phyloP scores from a whole-genome alignment of 2,329 filamentous ascomycete genomes.

The Albifimbria verrucaria region DNA sequence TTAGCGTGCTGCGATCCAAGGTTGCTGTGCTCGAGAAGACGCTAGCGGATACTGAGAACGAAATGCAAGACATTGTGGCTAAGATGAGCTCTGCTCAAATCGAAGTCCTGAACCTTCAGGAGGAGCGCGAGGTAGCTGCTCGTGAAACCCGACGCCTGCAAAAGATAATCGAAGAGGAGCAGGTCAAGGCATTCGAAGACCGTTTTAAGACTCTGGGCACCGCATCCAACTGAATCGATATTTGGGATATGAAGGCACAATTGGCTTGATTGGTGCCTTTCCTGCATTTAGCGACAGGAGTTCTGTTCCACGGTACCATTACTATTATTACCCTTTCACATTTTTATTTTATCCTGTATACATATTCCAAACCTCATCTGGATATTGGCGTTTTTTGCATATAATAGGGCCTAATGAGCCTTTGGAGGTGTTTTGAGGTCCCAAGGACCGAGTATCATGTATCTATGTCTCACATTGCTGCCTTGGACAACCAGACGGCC shows the following conservation, averaged over 20 bases:
- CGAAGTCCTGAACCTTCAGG: conserved; percentile 76
- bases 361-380: not conserved
- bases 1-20: conserved; percentile 71
- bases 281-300: conserved; percentile 1
- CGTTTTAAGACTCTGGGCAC: conserved; percentile 31
- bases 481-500: not conserved
- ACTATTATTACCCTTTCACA: not conserved
- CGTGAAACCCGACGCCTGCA: conserved; percentile 69
- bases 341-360: not conserved
- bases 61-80: conserved; percentile 79
- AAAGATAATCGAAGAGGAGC: conserved; percentile 61
- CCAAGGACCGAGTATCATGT: no score
- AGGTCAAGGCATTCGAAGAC: conserved; percentile 47
- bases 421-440: no score
- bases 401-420: no score
- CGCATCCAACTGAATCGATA: conserved; percentile 13
- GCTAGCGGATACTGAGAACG: conserved; percentile 53
- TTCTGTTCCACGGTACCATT: not conserved
- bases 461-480: no score
- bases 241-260: not conserved
- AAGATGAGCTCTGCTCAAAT: conserved; percentile 81
- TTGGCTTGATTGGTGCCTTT: not conserved
- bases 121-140: conserved; percentile 70
- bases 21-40: conserved; percentile 84
- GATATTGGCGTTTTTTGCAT: not conserved